phyloP scores from a whole-genome alignment of 352 stramenopile species.

The Pythium diclinum region DNA sequence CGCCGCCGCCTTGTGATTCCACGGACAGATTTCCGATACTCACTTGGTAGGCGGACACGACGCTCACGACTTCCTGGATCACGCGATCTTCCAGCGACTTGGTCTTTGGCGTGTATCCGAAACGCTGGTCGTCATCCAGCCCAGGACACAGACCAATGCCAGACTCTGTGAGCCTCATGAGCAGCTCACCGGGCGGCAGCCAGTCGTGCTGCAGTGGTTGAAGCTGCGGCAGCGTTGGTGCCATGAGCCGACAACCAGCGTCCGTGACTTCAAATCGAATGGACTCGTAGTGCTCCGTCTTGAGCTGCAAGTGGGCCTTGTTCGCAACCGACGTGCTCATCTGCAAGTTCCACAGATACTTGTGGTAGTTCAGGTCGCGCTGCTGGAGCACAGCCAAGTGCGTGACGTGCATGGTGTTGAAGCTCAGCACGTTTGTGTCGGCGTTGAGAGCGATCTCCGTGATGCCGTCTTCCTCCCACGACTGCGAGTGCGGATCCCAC shows the following conservation, averaged over 20 bases:
- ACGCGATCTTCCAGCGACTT: slow-evolving; percentile 69
- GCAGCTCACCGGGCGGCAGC: slow-evolving; percentile 52
- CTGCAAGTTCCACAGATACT: slow-evolving; percentile 54
- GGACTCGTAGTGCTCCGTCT: slow-evolving; percentile 46
- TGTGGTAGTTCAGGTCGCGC: slow-evolving; percentile 67
- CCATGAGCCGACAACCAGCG: slow-evolving; percentile 50
- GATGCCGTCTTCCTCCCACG: slow-evolving; percentile 78
- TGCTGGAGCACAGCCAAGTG: slow-evolving; percentile 67
- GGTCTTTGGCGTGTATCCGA: slow-evolving; percentile 46
- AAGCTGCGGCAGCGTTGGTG: slow-evolving; percentile 48
- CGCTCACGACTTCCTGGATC: slow-evolving; percentile 61
- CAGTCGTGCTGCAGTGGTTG: slow-evolving; percentile 33
- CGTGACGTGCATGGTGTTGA: slow-evolving; percentile 75
- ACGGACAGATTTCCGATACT: slow-evolving; percentile 37
- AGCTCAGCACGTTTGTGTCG: slow-evolving; percentile 59
- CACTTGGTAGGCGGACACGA: slow-evolving; percentile 66
- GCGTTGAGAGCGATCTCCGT: slow-evolving; percentile 53
- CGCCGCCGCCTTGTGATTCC: slow-evolving; percentile 23
- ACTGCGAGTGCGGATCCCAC: slow-evolving; percentile 51
- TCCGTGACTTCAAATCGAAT: slow-evolving; percentile 74
- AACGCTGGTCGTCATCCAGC: slow-evolving; percentile 32
- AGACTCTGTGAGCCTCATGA: slow-evolving; percentile 48
- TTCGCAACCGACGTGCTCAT: slow-evolving; percentile 45
- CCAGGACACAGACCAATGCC: slow-evolving; percentile 64
- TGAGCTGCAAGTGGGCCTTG: slow-evolving; percentile 47